Evolutionary conservation across 2,329 filamentous ascomycete species (phyloP), one percentile per base, ranked within the genome.

Genomic region (Cladosporium sp.): DNA sequence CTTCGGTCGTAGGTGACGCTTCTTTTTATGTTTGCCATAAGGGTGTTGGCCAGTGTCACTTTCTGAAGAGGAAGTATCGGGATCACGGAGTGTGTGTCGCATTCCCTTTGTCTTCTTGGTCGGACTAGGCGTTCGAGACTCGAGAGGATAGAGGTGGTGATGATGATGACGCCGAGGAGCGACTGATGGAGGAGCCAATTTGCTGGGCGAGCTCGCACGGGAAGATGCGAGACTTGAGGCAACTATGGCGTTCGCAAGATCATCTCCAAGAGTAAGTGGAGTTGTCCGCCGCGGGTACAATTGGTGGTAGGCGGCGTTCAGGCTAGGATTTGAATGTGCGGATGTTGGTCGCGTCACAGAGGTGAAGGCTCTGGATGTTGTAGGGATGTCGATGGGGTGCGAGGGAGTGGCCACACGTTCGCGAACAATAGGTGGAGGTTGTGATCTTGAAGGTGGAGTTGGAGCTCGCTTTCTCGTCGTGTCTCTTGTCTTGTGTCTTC

Each of bases 241-340:
- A 66, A 92, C 82, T 59, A 92, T 90, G 62, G 89, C 89, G 66
- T 84, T 84, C 12, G 88, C 86, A 7, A 92, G 81, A 0, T 85
- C 85, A 60, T 87, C 82, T 9, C 89, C 78, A 1, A 82, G 81
- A 28, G 86, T 78, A 54, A 79, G 74, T 7, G 78, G 77, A 8
- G 74, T 73, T 45, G 76, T 73, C 9, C 72, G 69, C 25, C 69
- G 68, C 5, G 70, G 71, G 59, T 74, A 64, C 7, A 72, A 62
- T 40, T 69, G 68, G 51, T 71, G 65, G 58, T 66, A 73, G 28
- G 70, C 65, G 9, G 72, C 71, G 12, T 66, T 58, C 14, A 74
- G 68, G 20, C 68, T 71, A 47, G 60, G 60, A 5, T 59, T 51
- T 3, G 67, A 70, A 5, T 61, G 59, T 4, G 65, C 63, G 14